Evolutionary conservation across 2,329 filamentous ascomycete species (phyloP), one percentile per base, ranked within the genome.

Genomic region (Ascocoryne sarcoides): DNA sequence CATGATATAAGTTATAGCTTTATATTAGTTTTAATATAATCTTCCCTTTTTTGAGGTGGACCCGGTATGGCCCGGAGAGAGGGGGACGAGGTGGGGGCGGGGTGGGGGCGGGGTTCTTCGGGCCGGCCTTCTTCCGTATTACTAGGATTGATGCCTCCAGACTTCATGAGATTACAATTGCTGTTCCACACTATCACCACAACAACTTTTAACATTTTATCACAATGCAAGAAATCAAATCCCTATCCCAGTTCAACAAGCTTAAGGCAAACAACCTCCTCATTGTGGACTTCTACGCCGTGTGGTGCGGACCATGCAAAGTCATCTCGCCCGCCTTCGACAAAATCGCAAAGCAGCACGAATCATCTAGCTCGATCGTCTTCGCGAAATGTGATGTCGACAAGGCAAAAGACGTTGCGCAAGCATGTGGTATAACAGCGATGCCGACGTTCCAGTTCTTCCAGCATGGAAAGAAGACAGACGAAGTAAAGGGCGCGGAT

Each of bases 391-490:
- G 94, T 69, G 82, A 95, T 67, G 85, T 88, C 57, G 88, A 95
- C 59, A 70, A 73, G 54, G 86, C 92, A 61, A 72, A 79, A 51
- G 76, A 83, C 48, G 79, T 96, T 48, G 77, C 87, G 10, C 72
- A 78, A 56, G 69, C 76, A 49, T 85, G 93, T 64, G 74, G 76
- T 53, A 80, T 95, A 57, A 78, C 79, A 51, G 85, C 86, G 67
- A 88, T 94, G 79, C 90, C 90, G 4, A 95, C 90, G 36, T 96
- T 96, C 65, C 76, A 95, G 60, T 79, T 96, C 64, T 88, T 85
- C 70, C 83, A 86, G 67, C 76, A 76, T 57, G 80, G 81, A 53
- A 69, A 73, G 51, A 76, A 82, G 57, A 71, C 84, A 56, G 75
- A 84, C 52, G 86, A 82, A 36, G 78, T 94, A 56, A 75, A 76